Evolutionary conservation across 2,329 filamentous ascomycete genomes (phyloP).

Genomic region (Aspergillus sp.): DNA sequence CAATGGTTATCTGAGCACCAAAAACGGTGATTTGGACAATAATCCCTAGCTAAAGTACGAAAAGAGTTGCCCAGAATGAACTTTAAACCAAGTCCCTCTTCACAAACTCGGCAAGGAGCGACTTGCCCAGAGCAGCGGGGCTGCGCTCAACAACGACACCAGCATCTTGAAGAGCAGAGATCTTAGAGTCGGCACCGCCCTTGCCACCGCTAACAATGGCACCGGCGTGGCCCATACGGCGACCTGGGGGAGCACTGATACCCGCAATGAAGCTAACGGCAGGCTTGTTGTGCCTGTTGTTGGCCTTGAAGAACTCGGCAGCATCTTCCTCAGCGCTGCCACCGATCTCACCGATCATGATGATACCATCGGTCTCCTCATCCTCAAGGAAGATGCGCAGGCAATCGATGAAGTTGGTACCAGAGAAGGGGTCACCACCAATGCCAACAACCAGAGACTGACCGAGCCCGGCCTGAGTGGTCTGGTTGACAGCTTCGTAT

Average conservation of each 20-base stretch:
- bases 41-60: not conserved
- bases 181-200: conserved; percentile 98
- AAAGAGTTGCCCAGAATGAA: not conserved
- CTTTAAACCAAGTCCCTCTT: conserved; percentile 88
- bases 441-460: conserved; percentile 98
- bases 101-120: conserved; percentile 92
- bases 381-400: conserved; percentile 95
- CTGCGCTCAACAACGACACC: conserved; percentile 96
- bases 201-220: conserved; percentile 97
- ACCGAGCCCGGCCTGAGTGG: conserved; percentile 91
- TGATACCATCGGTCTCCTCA: conserved; percentile 95
- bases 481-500: conserved; percentile 99
- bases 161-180: conserved; percentile 85
- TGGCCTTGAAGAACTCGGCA: conserved; percentile 87
- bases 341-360: conserved; percentile 99
- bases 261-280: conserved; percentile 98
- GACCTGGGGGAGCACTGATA: conserved; percentile 93
- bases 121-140: conserved; percentile 88
- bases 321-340: conserved; percentile 97
- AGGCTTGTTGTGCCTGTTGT: conserved; percentile 93
- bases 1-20: not conserved
- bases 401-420: conserved; percentile 99
- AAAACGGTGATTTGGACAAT: not conserved
- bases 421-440: conserved; percentile 96
- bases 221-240: conserved; percentile 98